Percentiles rank a stretch among this genome's conserved stretches.
These are phyloP conservation scores for Didymella glomerata DNA, from an alignment of 2,329 filamentous ascomycete species.

Conservation along the genomic window DNA sequence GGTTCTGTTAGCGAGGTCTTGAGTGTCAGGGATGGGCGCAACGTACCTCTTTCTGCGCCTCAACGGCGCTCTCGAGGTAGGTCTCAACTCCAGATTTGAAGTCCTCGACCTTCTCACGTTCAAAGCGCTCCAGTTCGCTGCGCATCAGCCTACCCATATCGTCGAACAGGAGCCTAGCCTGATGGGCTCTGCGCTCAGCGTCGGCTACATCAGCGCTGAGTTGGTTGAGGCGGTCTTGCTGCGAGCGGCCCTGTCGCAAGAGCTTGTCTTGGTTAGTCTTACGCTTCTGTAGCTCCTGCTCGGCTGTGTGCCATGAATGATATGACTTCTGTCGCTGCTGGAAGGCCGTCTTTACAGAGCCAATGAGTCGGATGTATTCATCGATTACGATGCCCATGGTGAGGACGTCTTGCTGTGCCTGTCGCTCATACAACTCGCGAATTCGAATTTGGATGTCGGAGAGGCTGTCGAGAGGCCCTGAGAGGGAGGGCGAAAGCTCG, in stretches of 20 bases:
- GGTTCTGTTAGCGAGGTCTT: conserved; percentile 23
- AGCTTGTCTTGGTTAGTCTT: conserved; percentile 91
- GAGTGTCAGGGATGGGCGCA: neutral
- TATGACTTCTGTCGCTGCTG: conserved; percentile 93
- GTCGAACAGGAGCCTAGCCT: conserved; percentile 88
- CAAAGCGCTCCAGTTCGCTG: conserved; percentile 89
- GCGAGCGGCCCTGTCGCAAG: conserved; percentile 91
- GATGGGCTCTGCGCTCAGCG: conserved; percentile 90
- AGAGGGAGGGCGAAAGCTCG: conserved; percentile 87
- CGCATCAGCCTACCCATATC: conserved; percentile 97
- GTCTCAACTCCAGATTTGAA: conserved; percentile 99
- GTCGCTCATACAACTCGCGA: conserved; percentile 91
- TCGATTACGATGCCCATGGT: conserved; percentile 98
- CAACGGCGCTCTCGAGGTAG: conserved; percentile 94
- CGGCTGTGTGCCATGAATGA: conserved; percentile 90
- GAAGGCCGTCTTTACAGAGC: conserved; percentile 93
- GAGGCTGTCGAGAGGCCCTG: conserved; percentile 86
- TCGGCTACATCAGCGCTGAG: conserved; percentile 93
- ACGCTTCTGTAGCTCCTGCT: conserved; percentile 89
- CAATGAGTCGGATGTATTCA: conserved; percentile 96
- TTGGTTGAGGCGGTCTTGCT: conserved; percentile 94
- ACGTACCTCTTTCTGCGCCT: conserved; percentile 96
- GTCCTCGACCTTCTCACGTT: conserved; percentile 97
- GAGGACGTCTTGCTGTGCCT: conserved; percentile 95
- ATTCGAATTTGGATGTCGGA: conserved; percentile 95